Evolutionary conservation across 768 basidiomycete genomes (phyloP), one percentile per base, ranked within the genome.

Genomic region (Tulasnella sp.): DNA sequence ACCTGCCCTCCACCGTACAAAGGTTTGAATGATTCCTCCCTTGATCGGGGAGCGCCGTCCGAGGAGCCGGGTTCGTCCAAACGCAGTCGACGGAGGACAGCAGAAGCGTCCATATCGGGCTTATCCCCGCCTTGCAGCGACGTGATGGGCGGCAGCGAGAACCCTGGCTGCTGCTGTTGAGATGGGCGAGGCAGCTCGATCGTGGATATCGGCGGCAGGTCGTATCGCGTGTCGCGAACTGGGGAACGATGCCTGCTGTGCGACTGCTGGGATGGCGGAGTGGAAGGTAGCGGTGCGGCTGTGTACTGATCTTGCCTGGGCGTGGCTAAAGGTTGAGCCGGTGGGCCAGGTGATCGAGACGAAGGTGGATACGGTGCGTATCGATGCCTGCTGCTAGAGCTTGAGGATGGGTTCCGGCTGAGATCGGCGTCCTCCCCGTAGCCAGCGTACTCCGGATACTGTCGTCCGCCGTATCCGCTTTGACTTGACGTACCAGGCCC

Each of bases 191-290:
- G 48, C 31, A 79, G 44, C 24, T 42, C 78, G 71, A 80, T 80
- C 31, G 79, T 34, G 24, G 80, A 74, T 34, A 81, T 74, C 39
- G 80, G 74, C 31, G 80, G 80, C 14, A 81, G 74, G 79, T 81
- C 74, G 75, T 74, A 75, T 10, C 80, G 81, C 72, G 46, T 81
- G 38, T 21, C 42, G 31, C 42, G 80, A 18, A 31, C 31, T 5
- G 36, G 44, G 8, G 24, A 68, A 58, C 62, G 78, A 46, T 40
- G 36, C 10, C 42, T 34, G 38, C 71, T 27, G 27, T 42, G 48
- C 21, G 46, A 18, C 27, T 78, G 68, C 39, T 24, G 44, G 62
- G 12, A 34, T 31, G 40, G 62, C n/a, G 71, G 68, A 44, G 75
- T 40, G 12, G 75, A 56, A 39, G 75, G 75, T 76, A 74, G 31